Percentiles rank a stretch among this genome's conserved stretches.
These are phyloP conservation scores for Nitzschia sp. DNA, from an alignment of 108 stramenopile species.

Conservation along the genomic window DNA sequence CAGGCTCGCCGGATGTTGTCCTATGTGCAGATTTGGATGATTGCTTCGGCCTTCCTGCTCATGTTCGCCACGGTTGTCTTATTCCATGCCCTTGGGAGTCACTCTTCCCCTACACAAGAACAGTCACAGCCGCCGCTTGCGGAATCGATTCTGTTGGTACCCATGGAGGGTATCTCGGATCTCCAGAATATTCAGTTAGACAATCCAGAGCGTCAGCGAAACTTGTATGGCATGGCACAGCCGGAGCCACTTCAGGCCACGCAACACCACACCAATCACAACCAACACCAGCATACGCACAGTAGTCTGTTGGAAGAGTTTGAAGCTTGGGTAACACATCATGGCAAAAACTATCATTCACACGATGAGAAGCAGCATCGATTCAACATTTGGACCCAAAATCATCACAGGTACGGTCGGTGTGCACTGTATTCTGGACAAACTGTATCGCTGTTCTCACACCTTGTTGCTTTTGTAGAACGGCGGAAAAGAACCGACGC, in stretches of 20 bases:
- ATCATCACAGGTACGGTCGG: conserved; percentile 59
- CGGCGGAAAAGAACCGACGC: conserved; percentile 60
- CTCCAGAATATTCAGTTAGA: neutral
- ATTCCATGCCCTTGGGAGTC: conserved; percentile 33
- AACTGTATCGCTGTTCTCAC: neutral
- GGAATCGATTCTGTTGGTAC: conserved; percentile 31
- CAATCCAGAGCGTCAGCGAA: neutral
- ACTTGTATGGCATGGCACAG: neutral
- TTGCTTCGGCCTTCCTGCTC: conserved; percentile 27
- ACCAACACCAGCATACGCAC: conserved; percentile 13
- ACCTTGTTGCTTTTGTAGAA: conserved; percentile 31
- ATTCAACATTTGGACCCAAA: conserved; percentile 76
- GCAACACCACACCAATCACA: conserved; percentile 6
- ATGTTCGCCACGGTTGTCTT: conserved; percentile 34
- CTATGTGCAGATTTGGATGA: conserved; percentile 44
- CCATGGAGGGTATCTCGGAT: conserved; percentile 31
- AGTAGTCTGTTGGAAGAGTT: conserved; percentile 58
- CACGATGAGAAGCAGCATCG: conserved; percentile 66
- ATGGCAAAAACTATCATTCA: conserved; percentile 61
- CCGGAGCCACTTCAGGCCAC: neutral
- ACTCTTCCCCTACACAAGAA: neutral
- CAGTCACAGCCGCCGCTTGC: conserved; percentile 1
- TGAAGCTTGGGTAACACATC: conserved; percentile 63
- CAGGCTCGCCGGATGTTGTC: conserved; percentile 39
- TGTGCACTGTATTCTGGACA: too few relatives aligned